Evolutionary conservation across 169 alveolate species (phyloP), one percentile per base, ranked within the genome.

Genomic region (Prorocentrum cordatum): DNA sequence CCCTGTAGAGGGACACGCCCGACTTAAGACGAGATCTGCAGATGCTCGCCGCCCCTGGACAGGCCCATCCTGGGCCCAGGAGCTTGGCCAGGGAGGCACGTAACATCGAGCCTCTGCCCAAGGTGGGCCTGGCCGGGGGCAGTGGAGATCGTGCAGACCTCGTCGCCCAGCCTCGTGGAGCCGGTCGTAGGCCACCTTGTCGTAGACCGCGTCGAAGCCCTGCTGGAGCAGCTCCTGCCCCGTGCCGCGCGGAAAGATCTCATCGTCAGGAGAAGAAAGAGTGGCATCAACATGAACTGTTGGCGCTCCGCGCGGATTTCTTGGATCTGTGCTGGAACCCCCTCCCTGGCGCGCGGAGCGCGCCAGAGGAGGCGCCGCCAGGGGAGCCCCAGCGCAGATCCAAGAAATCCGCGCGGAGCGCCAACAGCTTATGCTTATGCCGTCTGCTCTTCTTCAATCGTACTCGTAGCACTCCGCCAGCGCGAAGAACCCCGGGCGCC

Each of bases 401-500:
- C 5, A 5, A 38, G 18, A 38, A 38, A 38, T 38, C 47, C 47
- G 12, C 18, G 0, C 58, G 24, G 1, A 22, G 20, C 14, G 66
- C 22, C 7, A n/a, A 54, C n/a, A n/a, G n/a, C n/a, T n/a, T n/a
- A n/a, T n/a, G n/a, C n/a, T n/a, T n/a, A n/a, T n/a, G 22, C 22
- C 12, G 27, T 27, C 22, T 54, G 12, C 27, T 14, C 12, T 7
- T 18, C n/a, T 54, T 54, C 22, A 16, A 18, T 61, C 91, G 31
- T 82, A 82, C 70, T 82, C 91, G 20, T 82, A 82, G 72, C 91
- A 82, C 54, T 82, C 91, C 9, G 91, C 91, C 68, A 82, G 36
- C 33, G 64, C n/a, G 26, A 62, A 39, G 58, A 82, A 82, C 70
- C 31, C 26, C 24, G 91, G 91, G 22, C 64, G 9, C n/a, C 9